Evolutionary conservation across 306 rosid species (phyloP).

Genomic region (Gleditsia sinensis): DNA sequence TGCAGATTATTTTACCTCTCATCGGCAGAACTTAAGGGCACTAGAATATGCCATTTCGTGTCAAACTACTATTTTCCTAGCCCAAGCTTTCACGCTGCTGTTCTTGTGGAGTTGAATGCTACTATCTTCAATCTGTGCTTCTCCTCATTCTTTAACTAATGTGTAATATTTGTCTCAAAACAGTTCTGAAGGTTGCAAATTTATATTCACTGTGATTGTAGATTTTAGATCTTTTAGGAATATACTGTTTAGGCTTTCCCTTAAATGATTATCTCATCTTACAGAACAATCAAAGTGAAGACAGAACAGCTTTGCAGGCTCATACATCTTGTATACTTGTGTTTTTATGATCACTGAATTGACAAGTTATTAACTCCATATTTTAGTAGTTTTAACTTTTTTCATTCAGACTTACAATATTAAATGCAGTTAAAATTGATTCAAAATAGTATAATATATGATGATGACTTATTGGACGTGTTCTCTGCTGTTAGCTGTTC

Average conservation of each 20-base stretch:
- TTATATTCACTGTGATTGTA: neutral
- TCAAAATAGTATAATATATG: neutral
- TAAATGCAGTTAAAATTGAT: conserved; percentile 17
- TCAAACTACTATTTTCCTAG: conserved; percentile 22
- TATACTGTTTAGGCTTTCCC: conserved; percentile 20
- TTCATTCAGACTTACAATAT: neutral
- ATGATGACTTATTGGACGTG: neutral
- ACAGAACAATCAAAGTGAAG: conserved; percentile 9
- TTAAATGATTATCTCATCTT: conserved; percentile 18
- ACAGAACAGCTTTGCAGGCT: too few relatives aligned
- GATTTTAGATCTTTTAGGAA: conserved; percentile 12
- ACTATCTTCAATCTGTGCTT: conserved; percentile 1
- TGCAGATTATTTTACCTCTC: too few relatives aligned
- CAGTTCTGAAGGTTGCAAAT: conserved; percentile 20
- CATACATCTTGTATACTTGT: neutral
- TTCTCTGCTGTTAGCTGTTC: too few relatives aligned
- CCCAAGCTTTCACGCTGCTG: conserved; percentile 11
- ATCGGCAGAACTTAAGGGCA: neutral
- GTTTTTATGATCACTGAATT: conserved; percentile 1
- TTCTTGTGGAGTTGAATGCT: conserved; percentile 20
- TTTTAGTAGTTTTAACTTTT: conserved; percentile 8
- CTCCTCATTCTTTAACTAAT: neutral
- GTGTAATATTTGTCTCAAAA: neutral
- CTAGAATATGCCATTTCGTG: conserved; percentile 9
- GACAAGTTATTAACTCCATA: neutral